Evolutionary conservation across 164 flowering plant genomes (phyloP).

Genomic region (Liriodendron chinense): DNA sequence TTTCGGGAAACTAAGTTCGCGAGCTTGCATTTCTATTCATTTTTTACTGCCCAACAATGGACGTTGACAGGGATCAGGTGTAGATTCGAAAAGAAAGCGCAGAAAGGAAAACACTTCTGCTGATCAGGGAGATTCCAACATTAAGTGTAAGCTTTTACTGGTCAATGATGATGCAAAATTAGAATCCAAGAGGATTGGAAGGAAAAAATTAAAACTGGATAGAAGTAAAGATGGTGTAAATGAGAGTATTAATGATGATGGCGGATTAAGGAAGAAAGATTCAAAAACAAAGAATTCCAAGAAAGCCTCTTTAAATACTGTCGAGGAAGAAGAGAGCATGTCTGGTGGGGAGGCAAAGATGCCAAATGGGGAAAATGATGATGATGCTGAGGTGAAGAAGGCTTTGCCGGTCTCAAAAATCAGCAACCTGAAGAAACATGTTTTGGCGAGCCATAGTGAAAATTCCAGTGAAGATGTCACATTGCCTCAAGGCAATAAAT

Average conservation of each 20-base stretch:
- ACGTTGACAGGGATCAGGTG: background rate
- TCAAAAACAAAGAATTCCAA: constrained; percentile 7
- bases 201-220: background rate
- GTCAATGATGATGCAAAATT: background rate
- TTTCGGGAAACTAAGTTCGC: background rate
- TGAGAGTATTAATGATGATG: background rate
- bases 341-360: background rate
- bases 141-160: background rate
- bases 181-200: background rate
- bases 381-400: background rate
- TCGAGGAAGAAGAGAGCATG: constrained; percentile 8
- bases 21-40: background rate
- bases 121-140: background rate
- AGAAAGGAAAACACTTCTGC: background rate
- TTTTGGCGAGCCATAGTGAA: constrained; percentile 3
- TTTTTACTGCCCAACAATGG: background rate
- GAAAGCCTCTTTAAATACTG: background rate
- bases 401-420: background rate
- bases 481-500: constrained; percentile 50
- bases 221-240: background rate
- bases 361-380: background rate
- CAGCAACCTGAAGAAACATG: constrained; percentile 7
- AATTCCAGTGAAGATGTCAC: constrained; percentile 19
- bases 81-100: background rate
- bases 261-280: constrained; percentile 1